Conservation (phyloP, 768 basidiomycete species). For the Termitomyces sp. region DNA sequence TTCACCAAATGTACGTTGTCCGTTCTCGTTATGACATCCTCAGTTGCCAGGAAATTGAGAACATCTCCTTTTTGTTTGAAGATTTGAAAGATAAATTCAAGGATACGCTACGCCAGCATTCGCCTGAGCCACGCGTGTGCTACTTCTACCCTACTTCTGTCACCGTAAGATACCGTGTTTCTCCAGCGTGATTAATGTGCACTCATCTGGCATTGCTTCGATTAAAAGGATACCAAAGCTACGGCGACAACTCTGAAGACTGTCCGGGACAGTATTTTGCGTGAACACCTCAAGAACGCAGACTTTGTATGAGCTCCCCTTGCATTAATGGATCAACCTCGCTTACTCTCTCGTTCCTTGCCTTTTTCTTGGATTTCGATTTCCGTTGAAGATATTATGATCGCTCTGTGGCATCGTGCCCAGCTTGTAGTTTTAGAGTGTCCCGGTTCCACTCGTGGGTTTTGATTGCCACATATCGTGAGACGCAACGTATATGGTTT, state of each 20-base stretch:
- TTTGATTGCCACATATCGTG: neutral
- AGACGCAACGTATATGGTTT: neutral
- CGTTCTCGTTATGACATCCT: neutral
- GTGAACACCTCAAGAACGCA: constrained; percentile 44
- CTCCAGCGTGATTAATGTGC: too few species aligned
- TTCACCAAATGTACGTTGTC: constrained; percentile 52
- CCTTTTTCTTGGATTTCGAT: neutral
- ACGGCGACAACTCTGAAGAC: constrained; percentile 48
- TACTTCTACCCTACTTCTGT: constrained; percentile 61
- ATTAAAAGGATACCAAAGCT: constrained; percentile 45
- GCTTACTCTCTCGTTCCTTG: neutral
- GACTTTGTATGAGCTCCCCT: constrained; percentile 20
- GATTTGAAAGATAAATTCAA: constrained; percentile 41
- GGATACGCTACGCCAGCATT: constrained; percentile 46
- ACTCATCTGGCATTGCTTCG: neutral
- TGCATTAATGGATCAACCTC: neutral
- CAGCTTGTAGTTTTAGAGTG: neutral
- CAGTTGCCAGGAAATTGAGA: neutral
- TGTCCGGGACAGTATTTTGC: constrained; percentile 51
- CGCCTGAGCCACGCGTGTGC: constrained; percentile 43
- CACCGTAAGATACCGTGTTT: constrained; percentile 29
- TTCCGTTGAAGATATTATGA: neutral
- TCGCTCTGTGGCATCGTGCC: neutral
- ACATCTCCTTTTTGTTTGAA: constrained; percentile 21
- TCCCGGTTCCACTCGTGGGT: neutral